Evolutionary conservation across 73 alveolate genomes (phyloP), one percentile per base, ranked within the genome.

Genomic region (Tetrahymena borealis): DNA sequence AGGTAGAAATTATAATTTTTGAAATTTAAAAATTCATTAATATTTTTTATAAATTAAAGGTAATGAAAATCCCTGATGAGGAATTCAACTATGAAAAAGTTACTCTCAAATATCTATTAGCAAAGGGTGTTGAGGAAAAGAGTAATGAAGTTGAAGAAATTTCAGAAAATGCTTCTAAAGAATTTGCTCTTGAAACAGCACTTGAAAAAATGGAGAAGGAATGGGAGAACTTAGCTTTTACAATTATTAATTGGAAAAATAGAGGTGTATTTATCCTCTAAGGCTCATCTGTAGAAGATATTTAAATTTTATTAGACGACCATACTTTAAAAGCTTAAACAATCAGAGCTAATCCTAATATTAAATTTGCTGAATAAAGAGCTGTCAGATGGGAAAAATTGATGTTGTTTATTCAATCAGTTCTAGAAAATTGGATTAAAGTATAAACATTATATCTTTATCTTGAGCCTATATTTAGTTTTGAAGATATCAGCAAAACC

Each of bases 301-400:
- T 97, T 18, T 90, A 96, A 60, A 79, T 94, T 5, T 79, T 95
- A 18, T 96, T 98, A 20, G 99, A 98, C 91, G 99, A 98, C 90
- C 99, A 98, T 78, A 97, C 97, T 33, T 90, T 98, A 40, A 98
- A 96, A 78, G 96, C 99, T 11, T 97, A 98, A 93, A 96, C 99
- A 33, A 98, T 98, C 91, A 97, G 96, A 94, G 98, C 98, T 11
- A 93, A 96, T 33, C 99, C 99, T 11, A 97, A 90, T 78, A 98
- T 97, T 8, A 92, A 96, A 95, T 39, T 96, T 97, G 94, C 95
- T 96, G 94, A 98, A 96, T 91, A 94, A 96, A 93, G 96, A 39
- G 98, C 98, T 16, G 97, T 95, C 79, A 97, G 97, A 92, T 99
- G 99, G 99, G 99, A 99, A 97, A 96, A 98, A 90, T 91, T 94